Percentiles rank a stretch among this genome's conserved stretches.
Conservation (phyloP, 768 basidiomycete genomes). For the Rhodotorula taiwanensis region DNA sequence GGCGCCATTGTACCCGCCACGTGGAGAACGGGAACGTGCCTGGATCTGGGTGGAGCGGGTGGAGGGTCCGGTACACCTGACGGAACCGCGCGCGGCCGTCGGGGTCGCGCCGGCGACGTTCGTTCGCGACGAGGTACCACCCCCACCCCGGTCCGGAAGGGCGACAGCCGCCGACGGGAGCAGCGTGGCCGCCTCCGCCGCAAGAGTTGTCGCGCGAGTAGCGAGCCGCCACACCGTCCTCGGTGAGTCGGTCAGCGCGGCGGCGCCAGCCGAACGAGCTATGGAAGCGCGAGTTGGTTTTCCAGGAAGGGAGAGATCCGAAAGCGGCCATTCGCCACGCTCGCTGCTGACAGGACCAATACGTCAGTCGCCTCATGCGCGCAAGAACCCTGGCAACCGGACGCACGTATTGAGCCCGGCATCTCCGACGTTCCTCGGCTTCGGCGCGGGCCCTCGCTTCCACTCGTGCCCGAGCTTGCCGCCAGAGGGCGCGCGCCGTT, state of each 20-base stretch:
- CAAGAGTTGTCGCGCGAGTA: too few species aligned
- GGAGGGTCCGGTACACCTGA: not conserved
- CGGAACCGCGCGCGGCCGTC: constrained; percentile 1
- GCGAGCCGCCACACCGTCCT: too few species aligned
- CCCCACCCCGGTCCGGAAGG: not conserved
- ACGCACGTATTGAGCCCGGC: too few species aligned
- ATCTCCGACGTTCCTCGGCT: too few species aligned
- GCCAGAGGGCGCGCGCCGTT: not conserved
- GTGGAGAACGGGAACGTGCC: not conserved
- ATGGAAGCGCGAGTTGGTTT: too few species aligned
- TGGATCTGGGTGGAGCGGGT: not conserved
- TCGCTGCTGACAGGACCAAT: not conserved
- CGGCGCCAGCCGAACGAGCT: too few species aligned
- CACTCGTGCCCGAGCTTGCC: not conserved
- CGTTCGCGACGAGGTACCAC: constrained; percentile 17
- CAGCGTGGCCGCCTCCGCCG: not conserved
- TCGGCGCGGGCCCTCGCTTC: too few species aligned
- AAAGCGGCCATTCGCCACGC: not conserved
- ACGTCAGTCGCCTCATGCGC: too few species aligned
- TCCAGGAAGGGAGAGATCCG: not conserved
- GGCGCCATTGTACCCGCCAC: too few species aligned
- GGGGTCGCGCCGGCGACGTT: constrained; percentile 19
- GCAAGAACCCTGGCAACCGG: too few species aligned
- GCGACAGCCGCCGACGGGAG: not conserved
- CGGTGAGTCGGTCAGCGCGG: too few species aligned